phyloP scores from a whole-genome alignment of 495 filamentous ascomycete genomes.

The Alectoria sarmentosa region DNA sequence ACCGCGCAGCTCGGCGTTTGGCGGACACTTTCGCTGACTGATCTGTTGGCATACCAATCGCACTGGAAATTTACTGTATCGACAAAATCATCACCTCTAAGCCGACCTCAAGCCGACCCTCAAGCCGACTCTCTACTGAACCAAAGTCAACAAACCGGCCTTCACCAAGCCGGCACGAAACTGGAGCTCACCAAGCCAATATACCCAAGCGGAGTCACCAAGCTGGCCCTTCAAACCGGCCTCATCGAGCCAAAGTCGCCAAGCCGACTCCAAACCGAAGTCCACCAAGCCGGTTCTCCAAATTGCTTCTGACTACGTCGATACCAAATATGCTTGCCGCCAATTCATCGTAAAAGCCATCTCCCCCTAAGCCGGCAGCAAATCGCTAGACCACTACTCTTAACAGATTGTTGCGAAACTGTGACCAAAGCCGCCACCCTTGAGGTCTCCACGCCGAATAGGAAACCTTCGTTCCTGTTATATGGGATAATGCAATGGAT shows the following conservation, averaged over 20 bases:
- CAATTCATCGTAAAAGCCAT: too few species aligned
- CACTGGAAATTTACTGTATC: neutral
- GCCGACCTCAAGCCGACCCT: neutral
- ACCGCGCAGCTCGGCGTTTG: neutral
- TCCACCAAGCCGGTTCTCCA: too few species aligned
- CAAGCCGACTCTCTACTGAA: neutral
- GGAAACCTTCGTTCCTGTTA: neutral
- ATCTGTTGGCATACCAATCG: neutral
- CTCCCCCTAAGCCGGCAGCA: too few species aligned
- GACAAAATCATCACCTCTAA: neutral
- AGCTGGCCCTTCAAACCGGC: too few species aligned
- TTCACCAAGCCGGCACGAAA: neutral
- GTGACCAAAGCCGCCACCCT: neutral
- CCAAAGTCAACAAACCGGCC: neutral
- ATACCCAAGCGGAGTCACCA: too few species aligned
- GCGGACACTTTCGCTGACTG: neutral
- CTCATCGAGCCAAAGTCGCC: too few species aligned
- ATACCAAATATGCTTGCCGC: too few species aligned
- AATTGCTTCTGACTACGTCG: too few species aligned
- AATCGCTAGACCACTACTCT: too few species aligned
- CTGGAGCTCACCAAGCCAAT: too few species aligned
- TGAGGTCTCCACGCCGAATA: neutral
- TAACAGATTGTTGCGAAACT: neutral
- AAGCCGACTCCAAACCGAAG: too few species aligned
- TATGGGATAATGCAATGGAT: too few species aligned